These are phyloP conservation scores for Tetrapisispora pingtungensis DNA, from an alignment of 805 yeast genomes.

Conservation along the genomic window DNA sequence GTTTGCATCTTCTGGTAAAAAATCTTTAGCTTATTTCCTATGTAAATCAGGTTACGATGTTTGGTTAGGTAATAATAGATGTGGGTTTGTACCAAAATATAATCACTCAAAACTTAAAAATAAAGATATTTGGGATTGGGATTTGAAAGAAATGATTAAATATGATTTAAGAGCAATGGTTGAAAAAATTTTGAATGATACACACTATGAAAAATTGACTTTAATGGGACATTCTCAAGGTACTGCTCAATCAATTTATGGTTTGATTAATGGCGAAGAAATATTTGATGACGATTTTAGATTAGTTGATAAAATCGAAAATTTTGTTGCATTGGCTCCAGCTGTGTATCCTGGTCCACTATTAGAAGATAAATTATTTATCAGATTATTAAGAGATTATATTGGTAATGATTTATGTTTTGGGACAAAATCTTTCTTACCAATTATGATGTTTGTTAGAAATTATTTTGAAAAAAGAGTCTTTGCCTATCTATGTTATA, in stretches of 20 bases:
- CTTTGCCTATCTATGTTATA: constrained; percentile 57
- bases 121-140: constrained; percentile 70
- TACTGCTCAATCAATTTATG: constrained; percentile 70
- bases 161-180: constrained; percentile 69
- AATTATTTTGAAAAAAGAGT: constrained; percentile 38
- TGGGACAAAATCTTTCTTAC: constrained; percentile 71
- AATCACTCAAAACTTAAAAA: constrained; percentile 20
- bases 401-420: constrained; percentile 43
- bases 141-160: constrained; percentile 66
- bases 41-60: constrained; percentile 60
- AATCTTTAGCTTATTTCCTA: constrained; percentile 58
- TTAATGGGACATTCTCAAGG: constrained; percentile 89
- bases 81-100: constrained; percentile 74
- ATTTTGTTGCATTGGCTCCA: constrained; percentile 74
- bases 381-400: constrained; percentile 45
- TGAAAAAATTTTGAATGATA: constrained; percentile 41
- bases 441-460: constrained; percentile 57
- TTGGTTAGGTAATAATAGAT: constrained; percentile 86
- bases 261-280: constrained; percentile 40
- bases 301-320: constrained; percentile 45
- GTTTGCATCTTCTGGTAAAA: constrained; percentile 65
- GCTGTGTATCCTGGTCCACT: constrained; percentile 82
- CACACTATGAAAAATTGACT: constrained; percentile 38
- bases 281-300: constrained; percentile 9
- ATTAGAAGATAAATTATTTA: constrained; percentile 49